Evolutionary conservation across 768 basidiomycete species (phyloP), one percentile per base, ranked within the genome.

Genomic region (Tricholoma furcatifolium): DNA sequence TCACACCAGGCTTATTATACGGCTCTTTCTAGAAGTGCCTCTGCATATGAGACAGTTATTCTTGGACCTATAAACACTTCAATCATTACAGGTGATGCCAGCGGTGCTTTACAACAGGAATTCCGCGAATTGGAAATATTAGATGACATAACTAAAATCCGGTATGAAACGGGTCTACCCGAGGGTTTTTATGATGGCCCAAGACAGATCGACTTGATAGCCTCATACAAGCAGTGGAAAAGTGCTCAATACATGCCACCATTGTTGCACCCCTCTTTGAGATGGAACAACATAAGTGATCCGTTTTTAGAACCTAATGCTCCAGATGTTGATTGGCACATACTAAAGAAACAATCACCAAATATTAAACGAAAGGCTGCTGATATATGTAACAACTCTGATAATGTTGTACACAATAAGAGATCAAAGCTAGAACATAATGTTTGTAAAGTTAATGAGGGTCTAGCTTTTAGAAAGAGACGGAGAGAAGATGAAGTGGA

Each of bases 81-180:
- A 4, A 60, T 57, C 57, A 66, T 74, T 1, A 65, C 58, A 12
- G 58, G 60, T 11, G 61, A 62, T 2, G 60, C 62, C 8, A 52
- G 61, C 2, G 66, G 69, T 4, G 56, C 55, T 14, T 51, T 74
- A 1, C 43, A 68, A 18, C 67, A 72, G 50, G 71, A 72, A 45
- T 69, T 70, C 42, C 12, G 70, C 12, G 66, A 72, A 31, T 49
- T 72, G 0, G 68, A 73, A 27, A 6, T 73, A 0, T 54, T 74
- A 3, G 69, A 73, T 62, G 67, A 70, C 15, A 68, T 75, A 6
- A 70, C 68, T 0, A 41, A 40, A 1, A 27, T 67, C 11, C 24
- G 47, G 24, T 72, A 64, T 51, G 18, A 59, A 4, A 45, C 54
- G 0, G 56, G 54, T 15, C 53, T 70, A 4, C 55, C 60, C 2